Evolutionary conservation across 2,329 filamentous ascomycete genomes (phyloP), one percentile per base, ranked within the genome.

Genomic region (Monilinia fructigena): DNA sequence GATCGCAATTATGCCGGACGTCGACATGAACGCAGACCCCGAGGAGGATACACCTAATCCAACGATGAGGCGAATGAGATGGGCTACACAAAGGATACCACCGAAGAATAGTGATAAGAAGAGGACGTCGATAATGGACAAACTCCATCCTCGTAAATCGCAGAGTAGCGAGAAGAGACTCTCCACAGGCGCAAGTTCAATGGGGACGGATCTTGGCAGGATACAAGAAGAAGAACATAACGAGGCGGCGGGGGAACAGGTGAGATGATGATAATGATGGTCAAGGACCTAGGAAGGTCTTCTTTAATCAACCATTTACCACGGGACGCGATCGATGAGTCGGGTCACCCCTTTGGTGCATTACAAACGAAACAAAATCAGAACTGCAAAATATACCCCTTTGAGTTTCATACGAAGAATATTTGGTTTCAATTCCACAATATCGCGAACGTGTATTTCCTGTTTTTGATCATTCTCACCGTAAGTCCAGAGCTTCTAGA

Each of bases 381-480:
- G 96, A 73, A 99, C 95, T 3, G 92, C 95, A 68, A 99, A 98
- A 80, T 99, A 99, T 78, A 99, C 95, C 10, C 90, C 96, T 11
- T 79, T 99, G 70, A 96, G 91, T 68, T 99, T 99, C 79, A 79
- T 99, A 38, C 95, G 18, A 98, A 98, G 81, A 98, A 99, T 79
- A 77, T 99, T 75, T 99, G 89, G 87, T 92, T 96, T 71, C 96
- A 99, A 79, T 98, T 99, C 76, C 94, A 99, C 80, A 98, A 98
- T 76, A 90, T 99, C 74, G 95, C 95, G 76, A 99, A 99, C 78
- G 89, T 98, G 64, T 99, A 98, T 80, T 99, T 99, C 84, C 83
- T 98, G 73, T 97, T 98, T 80, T 85, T 94, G 74, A 93, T 97
- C 76, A 96, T 99, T 76, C 85, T 99, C 68, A 89, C 89, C 75